These are phyloP conservation scores for Chiua sp. DNA, from an alignment of 1,284 basidiomycete genomes.

Conservation along the genomic window DNA sequence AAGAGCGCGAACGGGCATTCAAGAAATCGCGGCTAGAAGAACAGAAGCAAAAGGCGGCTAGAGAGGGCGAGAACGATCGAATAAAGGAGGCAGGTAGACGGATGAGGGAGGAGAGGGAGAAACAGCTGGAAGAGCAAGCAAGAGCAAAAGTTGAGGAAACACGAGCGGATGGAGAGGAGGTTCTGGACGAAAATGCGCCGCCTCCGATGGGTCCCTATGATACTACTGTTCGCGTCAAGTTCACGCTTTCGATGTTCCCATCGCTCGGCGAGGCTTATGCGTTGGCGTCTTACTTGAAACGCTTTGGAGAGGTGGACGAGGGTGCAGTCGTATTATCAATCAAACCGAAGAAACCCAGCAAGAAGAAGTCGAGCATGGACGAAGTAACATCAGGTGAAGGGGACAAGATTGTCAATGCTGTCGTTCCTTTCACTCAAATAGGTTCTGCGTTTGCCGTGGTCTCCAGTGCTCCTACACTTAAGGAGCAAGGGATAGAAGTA, in stretches of 20 bases:
- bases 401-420: conserved; percentile 67
- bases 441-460: conserved; percentile 76
- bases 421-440: conserved; percentile 76
- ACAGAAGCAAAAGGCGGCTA: conserved; percentile 58
- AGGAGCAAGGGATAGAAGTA: conserved; percentile 57
- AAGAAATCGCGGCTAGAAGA: conserved; percentile 74
- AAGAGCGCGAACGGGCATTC: conserved; percentile 77
- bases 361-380: conserved; percentile 14
- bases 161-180: conserved; percentile 40
- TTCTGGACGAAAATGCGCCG: conserved; percentile 43
- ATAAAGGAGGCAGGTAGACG: conserved; percentile 78
- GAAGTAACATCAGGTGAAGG: conserved; percentile 26
- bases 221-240: conserved; percentile 77
- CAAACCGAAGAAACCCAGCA: conserved; percentile 50
- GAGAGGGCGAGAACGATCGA: conserved; percentile 47
- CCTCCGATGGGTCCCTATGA: conserved; percentile 64
- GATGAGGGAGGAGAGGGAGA: conserved; percentile 71
- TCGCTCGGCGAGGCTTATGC: conserved; percentile 54
- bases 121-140: conserved; percentile 53
- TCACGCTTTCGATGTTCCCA: conserved; percentile 60
- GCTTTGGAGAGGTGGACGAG: conserved; percentile 67
- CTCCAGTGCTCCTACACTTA: conserved; percentile 45
- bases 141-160: conserved; percentile 41
- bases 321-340: conserved; percentile 68
- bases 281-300: conserved; percentile 51